Percentiles rank a stretch among this genome's conserved stretches.
These are phyloP conservation scores for Moesziomyces sp. DNA, from an alignment of 1,284 basidiomycete species.

Conservation along the genomic window DNA sequence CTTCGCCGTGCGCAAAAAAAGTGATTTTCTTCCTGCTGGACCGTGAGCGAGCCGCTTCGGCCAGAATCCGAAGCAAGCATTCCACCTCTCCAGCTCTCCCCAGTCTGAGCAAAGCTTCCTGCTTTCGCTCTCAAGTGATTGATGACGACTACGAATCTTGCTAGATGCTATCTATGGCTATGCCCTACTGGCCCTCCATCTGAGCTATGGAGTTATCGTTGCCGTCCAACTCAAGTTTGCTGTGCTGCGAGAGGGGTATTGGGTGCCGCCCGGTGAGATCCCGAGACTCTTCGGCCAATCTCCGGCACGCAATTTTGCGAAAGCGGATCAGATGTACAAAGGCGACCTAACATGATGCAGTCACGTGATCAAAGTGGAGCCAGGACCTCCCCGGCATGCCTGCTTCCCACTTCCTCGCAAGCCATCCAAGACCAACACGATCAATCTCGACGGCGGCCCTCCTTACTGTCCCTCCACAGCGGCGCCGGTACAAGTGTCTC, in stretches of 20 bases:
- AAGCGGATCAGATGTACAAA: too few relatives aligned
- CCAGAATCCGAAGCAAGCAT: conserved; percentile 18
- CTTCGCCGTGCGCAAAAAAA: conserved; percentile 16
- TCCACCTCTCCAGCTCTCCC: too few relatives aligned
- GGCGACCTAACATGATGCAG: neutral
- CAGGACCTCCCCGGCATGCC: too few relatives aligned
- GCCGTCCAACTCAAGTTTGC: too few relatives aligned
- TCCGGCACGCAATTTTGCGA: too few relatives aligned
- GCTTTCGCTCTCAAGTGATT: too few relatives aligned
- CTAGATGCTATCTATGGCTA: too few relatives aligned
- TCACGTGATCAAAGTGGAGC: neutral
- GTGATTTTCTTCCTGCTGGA: conserved; percentile 16
- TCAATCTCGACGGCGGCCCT: neutral
- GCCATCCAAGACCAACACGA: neutral
- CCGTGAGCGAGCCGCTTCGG: conserved; percentile 27
- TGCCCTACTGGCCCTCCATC: too few relatives aligned
- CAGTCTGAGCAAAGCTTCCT: too few relatives aligned
- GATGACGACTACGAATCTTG: too few relatives aligned
- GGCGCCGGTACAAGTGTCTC: too few relatives aligned
- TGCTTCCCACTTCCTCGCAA: neutral
- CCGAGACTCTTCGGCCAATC: neutral
- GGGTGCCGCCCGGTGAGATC: neutral
- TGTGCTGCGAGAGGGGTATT: neutral
- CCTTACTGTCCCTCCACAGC: neutral
- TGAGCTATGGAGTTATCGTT: too few relatives aligned